Conservation (phyloP, 1,284 basidiomycete genomes). For the Hypsizygus ulmarius region DNA sequence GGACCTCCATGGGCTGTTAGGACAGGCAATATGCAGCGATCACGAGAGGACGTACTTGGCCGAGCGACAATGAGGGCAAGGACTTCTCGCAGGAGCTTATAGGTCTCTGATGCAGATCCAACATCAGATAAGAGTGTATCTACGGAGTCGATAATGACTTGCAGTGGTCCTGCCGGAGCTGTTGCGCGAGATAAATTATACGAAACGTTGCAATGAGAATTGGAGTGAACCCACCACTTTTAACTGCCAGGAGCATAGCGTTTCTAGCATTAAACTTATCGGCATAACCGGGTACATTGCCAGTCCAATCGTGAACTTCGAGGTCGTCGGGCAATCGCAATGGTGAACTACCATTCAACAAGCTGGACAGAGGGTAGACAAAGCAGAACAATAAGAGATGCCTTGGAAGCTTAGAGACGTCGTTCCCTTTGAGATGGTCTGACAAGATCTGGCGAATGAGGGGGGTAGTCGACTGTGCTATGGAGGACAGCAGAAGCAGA, state of each 20-base stretch:
- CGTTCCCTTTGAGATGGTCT: conserved; percentile 20
- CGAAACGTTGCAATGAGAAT: background rate
- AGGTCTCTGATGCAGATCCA: conserved; percentile 51
- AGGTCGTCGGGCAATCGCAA: conserved; percentile 31
- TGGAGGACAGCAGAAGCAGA: conserved; percentile 63
- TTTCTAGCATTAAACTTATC: conserved; percentile 33
- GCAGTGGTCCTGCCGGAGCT: conserved; percentile 45
- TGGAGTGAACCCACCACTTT: conserved; percentile 39
- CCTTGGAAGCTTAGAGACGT: conserved; percentile 14
- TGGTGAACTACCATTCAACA: conserved; percentile 28
- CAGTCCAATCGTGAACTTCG: conserved; percentile 51
- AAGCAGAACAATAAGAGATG: conserved; percentile 56
- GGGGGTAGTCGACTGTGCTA: conserved; percentile 60
- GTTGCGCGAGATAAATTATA: conserved; percentile 8
- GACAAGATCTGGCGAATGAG: conserved; percentile 46
- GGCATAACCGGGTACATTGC: conserved; percentile 53
- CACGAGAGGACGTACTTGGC: conserved; percentile 37
- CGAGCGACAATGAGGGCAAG: conserved; percentile 42
- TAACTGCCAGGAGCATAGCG: conserved; percentile 43
- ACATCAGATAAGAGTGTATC: conserved; percentile 61
- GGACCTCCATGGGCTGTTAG: conserved; percentile 38
- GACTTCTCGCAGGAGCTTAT: conserved; percentile 48
- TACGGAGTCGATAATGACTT: conserved; percentile 64
- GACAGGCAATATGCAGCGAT: conserved; percentile 2
- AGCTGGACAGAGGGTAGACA: conserved; percentile 52